Evolutionary conservation across 805 yeast genomes (phyloP).

Genomic region (Candida dajiaensis): DNA sequence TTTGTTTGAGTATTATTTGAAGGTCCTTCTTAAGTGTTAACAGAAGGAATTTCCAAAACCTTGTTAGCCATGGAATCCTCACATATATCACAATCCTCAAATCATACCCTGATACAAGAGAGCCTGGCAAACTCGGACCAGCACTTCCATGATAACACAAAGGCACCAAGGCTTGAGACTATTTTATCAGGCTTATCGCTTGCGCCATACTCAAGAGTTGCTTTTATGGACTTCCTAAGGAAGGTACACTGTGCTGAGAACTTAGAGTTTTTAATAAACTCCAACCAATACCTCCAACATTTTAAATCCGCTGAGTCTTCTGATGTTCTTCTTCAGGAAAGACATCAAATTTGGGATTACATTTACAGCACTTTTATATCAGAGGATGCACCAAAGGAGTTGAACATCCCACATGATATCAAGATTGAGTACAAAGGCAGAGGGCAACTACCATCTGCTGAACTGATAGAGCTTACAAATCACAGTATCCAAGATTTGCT

Average conservation of each 20-base stretch:
- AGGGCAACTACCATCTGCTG: constrained; percentile 12
- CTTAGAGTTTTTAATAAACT: constrained; percentile 20
- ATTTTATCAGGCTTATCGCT: constrained; percentile 18
- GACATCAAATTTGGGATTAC: constrained; percentile 15
- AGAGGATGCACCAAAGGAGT: constrained; percentile 32
- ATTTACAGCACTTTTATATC: constrained; percentile 35
- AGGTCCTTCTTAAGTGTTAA: no score
- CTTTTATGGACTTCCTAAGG: constrained; percentile 20
- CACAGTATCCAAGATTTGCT: constrained; percentile 17
- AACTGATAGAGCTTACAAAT: constrained; percentile 18
- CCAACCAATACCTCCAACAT: constrained; percentile 12
- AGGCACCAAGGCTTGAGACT: constrained; percentile 18
- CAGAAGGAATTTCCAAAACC: no score
- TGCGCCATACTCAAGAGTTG: constrained; percentile 23
- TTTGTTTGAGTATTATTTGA: background rate
- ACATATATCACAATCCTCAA: background rate
- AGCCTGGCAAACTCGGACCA: background rate
- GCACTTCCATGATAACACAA: background rate
- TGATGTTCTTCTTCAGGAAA: constrained; percentile 1
- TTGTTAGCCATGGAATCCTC: background rate
- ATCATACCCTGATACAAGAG: background rate
- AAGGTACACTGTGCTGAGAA: constrained; percentile 23
- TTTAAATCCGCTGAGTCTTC: background rate
- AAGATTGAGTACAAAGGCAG: constrained; percentile 10
- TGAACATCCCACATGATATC: constrained; percentile 23